Base-by-base conservation (phyloP, 2,329 filamentous ascomycete species). In the Claviceps capensis region DNA sequence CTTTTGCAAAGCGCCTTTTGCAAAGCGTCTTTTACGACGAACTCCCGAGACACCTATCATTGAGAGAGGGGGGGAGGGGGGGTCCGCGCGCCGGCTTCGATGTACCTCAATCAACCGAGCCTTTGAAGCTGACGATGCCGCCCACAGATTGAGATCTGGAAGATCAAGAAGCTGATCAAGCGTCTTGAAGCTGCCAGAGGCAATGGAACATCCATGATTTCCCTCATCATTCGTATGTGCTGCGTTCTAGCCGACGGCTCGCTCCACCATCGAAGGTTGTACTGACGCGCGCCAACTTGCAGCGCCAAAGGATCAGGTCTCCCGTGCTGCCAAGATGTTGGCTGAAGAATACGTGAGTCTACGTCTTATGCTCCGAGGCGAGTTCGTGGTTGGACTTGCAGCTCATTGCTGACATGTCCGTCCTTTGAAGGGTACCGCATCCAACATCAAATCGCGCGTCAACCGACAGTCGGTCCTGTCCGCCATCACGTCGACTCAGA, bases 91-190 rank as follows among this genome's bases (percentile, higher is more conserved):
- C 3, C 36, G 23, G 16, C 38, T 26, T 48, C 9, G 2, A 23
- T 34, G 30, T 34, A 34, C 30, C 30, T 34, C 34, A 34, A 23
- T 38, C 17, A 36, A 44, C n/a, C 17, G 40, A 42, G 16, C 30
- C 22, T 41, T 51, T 11, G 26, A 16, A 34, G 43, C 52, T 57
- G 50, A 52, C 55, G 48, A 50, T 49, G 22, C 47, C 44, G 38
- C 38, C 47, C 46, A 60, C 60, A 82, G 78, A 85, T 85, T 64
- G 81, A 85, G 72, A 85, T 84, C 75, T 90, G 86, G 87, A 96
- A 98, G 85, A 90, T 98, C 67, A 98, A 98, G 81, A 98, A 98
- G 79, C 78, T 98, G 67, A 95, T 98, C 75, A 98, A 97, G 76
- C 87, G 93, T 64, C 88, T 98, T 63, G 93, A 97, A 73, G 86